phyloP scores from a whole-genome alignment of 768 basidiomycete genomes.

The Lactarius deliciosus region DNA sequence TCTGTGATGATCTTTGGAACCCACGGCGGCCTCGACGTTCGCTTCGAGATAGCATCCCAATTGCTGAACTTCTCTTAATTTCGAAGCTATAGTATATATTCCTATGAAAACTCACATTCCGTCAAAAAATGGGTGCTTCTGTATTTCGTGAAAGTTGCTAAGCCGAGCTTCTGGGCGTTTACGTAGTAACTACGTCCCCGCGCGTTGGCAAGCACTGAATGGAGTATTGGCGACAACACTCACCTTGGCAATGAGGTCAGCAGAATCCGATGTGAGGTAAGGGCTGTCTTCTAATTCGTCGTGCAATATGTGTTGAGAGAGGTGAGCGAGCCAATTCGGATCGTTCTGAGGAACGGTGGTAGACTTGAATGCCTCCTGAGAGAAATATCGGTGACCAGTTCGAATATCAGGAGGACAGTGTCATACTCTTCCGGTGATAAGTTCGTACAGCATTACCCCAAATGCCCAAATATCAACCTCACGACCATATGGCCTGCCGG shows the following conservation, averaged over 20 bases:
- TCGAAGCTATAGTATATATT: not conserved
- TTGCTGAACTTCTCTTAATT: conserved; percentile 7
- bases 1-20: conserved; percentile 10
- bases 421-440: conserved; percentile 21
- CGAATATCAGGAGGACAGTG: not conserved
- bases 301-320: conserved; percentile 16
- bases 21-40: conserved; percentile 21
- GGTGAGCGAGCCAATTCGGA: conserved; percentile 17
- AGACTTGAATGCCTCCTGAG: conserved; percentile 24
- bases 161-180: conserved; percentile 20
- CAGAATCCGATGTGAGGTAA: conserved; percentile 12
- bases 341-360: conserved; percentile 14
- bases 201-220: not conserved
- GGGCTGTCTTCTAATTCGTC: conserved; percentile 15
- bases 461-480: conserved; percentile 26
- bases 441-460: conserved; percentile 27
- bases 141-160: conserved; percentile 14
- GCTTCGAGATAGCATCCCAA: conserved; percentile 15
- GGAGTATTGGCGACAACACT: not conserved
- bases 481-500: conserved; percentile 17
- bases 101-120: conserved; percentile 11
- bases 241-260: conserved; percentile 19
- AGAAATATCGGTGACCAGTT: not conserved
- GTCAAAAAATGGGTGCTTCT: conserved; percentile 15
- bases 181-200: conserved; percentile 9